Evolutionary conservation across 2,329 filamentous ascomycete genomes (phyloP).

Genomic region (Parasarocladium wereldwijsianum): DNA sequence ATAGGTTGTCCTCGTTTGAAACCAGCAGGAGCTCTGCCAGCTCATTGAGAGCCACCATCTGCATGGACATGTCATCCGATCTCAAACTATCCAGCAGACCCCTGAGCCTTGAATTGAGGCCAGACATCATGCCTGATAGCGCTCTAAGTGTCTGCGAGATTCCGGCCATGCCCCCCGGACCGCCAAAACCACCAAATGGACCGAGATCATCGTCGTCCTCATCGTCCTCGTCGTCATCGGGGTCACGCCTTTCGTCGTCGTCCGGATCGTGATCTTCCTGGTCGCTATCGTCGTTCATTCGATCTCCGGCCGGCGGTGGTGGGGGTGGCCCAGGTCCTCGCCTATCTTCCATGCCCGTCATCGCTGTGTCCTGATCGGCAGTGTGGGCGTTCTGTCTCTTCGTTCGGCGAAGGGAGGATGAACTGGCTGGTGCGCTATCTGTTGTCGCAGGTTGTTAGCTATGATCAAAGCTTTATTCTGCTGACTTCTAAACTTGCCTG

Average conservation of each 20-base stretch:
- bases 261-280: slow-evolving; percentile 7
- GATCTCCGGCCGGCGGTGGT: slow-evolving; percentile 22
- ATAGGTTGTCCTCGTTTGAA: slow-evolving; percentile 91
- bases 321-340: slow-evolving; percentile 25
- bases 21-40: slow-evolving; percentile 86
- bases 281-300: slow-evolving; percentile 5
- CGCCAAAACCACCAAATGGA: slow-evolving; percentile 53
- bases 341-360: slow-evolving; percentile 54
- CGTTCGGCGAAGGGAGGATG: slow-evolving; percentile 28
- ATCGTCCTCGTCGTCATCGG: slow-evolving; percentile 14
- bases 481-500: slow-evolving; percentile 26
- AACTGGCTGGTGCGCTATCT: slow-evolving; percentile 19
- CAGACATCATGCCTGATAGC: slow-evolving; percentile 82
- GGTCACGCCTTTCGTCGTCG: slow-evolving; percentile 8
- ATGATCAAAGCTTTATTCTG: slow-evolving; percentile 1
- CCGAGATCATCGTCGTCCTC: slow-evolving; percentile 43
- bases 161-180: slow-evolving; percentile 44
- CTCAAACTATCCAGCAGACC: slow-evolving; percentile 64
- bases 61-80: slow-evolving; percentile 75
- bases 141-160: slow-evolving; percentile 73
- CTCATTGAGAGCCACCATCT: slow-evolving; percentile 85
- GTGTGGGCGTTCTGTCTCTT: slow-evolving; percentile 38
- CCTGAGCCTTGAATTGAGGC: slow-evolving; percentile 64
- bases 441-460: slow-evolving; percentile 4
- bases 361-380: slow-evolving; percentile 49